phyloP scores from a whole-genome alignment of 2,329 filamentous ascomycete genomes.

The Arachnomyces sp. region DNA sequence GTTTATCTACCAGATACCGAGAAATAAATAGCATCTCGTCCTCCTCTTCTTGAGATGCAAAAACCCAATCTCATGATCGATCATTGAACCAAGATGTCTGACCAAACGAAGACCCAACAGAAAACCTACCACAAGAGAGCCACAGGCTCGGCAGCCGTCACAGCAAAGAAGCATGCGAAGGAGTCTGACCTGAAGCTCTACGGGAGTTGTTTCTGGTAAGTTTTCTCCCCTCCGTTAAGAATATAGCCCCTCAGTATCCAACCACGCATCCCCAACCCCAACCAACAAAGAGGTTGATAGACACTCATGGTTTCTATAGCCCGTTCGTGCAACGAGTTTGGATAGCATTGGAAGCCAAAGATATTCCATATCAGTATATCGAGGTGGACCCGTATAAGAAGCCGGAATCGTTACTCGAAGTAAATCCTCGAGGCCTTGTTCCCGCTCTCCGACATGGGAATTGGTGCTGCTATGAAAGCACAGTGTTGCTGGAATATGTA shows the following conservation, averaged over 20 bases:
- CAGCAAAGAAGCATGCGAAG: slow-evolving; percentile 60
- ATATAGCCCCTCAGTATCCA: slow-evolving; percentile 1
- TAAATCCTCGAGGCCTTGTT: slow-evolving; percentile 67
- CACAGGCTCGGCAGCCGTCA: slow-evolving; percentile 60
- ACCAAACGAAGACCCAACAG: slow-evolving; percentile 43
- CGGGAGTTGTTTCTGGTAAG: slow-evolving; percentile 74
- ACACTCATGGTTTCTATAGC: slow-evolving; percentile 37
- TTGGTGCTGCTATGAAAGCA: slow-evolving; percentile 76
- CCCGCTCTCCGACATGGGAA: slow-evolving; percentile 69
- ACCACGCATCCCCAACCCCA: slow-evolving; percentile 12
- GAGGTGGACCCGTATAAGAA: slow-evolving; percentile 75
- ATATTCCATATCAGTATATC: slow-evolving; percentile 73
- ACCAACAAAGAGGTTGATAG: slow-evolving; percentile 12
- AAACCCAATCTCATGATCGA: background rate
- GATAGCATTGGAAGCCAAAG: slow-evolving; percentile 77
- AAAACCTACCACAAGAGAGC: slow-evolving; percentile 65
- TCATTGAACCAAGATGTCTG: slow-evolving; percentile 33
- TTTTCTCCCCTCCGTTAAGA: slow-evolving; percentile 11
- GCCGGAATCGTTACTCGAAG: slow-evolving; percentile 60
- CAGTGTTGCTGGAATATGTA: slow-evolving; percentile 78
- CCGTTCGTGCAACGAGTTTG: slow-evolving; percentile 82
- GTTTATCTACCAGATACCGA: too few species aligned
- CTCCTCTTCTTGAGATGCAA: background rate
- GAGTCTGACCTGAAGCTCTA: slow-evolving; percentile 68
- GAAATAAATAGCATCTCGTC: background rate